These are phyloP conservation scores for Podila horticola DNA, from an alignment of 192 early-diverging fungal species.

Conservation along the genomic window DNA sequence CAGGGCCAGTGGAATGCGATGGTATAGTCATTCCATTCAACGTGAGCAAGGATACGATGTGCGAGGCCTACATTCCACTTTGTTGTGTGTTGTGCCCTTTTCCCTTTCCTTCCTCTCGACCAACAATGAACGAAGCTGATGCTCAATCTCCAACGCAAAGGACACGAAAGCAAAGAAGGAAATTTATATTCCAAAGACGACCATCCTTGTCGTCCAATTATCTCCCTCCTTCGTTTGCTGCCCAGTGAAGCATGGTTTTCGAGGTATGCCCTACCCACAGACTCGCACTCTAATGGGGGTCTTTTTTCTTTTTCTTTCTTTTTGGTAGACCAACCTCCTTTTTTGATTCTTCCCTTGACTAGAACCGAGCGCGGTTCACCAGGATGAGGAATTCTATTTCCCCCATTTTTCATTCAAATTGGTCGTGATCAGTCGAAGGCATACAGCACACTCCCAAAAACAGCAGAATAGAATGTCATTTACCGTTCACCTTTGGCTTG, in stretches of 20 bases:
- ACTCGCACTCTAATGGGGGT: not conserved
- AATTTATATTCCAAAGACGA: not conserved
- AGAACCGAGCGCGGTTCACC: not conserved
- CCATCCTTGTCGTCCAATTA: not conserved
- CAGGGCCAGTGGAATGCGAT: not conserved
- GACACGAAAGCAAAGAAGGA: not conserved
- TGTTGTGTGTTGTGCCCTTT: too few species aligned
- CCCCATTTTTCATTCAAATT: too few species aligned
- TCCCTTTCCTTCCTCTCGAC: not conserved
- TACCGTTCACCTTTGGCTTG: too few species aligned
- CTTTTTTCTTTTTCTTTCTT: not conserved
- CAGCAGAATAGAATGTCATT: too few species aligned
- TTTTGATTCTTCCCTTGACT: slow-evolving; percentile 44
- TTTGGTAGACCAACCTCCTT: slow-evolving; percentile 16
- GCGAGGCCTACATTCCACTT: not conserved
- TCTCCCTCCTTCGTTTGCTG: too few species aligned
- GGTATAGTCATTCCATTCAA: slow-evolving; percentile 3
- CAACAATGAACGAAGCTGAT: not conserved
- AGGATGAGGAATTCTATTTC: too few species aligned
- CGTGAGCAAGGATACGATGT: not conserved
- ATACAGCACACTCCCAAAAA: too few species aligned
- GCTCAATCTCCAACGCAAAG: not conserved
- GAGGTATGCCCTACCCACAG: not conserved
- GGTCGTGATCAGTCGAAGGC: too few species aligned
- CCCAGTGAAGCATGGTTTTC: not conserved